Evolutionary conservation across 495 filamentous ascomycete species (phyloP).

Genomic region (Aspergillus nidulans): DNA sequence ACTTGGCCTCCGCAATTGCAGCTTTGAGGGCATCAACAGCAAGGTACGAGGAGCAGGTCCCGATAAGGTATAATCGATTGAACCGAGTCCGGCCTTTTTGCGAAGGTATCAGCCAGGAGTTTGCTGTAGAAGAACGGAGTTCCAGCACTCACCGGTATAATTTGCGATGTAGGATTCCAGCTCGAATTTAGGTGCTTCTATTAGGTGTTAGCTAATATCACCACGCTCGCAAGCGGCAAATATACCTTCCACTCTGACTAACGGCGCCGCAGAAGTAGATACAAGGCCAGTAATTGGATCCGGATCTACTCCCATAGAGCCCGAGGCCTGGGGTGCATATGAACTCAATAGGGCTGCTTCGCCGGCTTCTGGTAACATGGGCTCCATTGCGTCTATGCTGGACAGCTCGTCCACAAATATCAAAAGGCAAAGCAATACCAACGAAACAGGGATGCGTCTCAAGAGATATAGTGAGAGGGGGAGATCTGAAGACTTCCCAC

Average conservation of each 20-base stretch:
- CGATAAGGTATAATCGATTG: constrained; percentile 78
- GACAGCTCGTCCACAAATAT: background rate
- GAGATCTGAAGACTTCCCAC: background rate
- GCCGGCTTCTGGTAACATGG: constrained; percentile 28
- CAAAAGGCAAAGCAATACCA: background rate
- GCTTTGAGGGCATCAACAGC: constrained; percentile 74
- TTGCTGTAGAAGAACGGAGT: background rate
- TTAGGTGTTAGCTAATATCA: background rate
- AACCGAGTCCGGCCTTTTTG: constrained; percentile 65
- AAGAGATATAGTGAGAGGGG: background rate
- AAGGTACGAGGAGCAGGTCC: constrained; percentile 68
- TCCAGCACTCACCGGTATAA: constrained; percentile 64
- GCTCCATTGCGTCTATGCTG: constrained; percentile 15
- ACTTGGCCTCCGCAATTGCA: constrained; percentile 71
- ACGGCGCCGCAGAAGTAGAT: constrained; percentile 3
- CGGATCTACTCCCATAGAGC: constrained; percentile 6
- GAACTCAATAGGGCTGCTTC: constrained; percentile 15
- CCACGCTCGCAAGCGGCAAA: background rate
- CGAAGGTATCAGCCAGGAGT: background rate
- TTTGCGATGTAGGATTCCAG: constrained; percentile 89
- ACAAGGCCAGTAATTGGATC: constrained; percentile 15
- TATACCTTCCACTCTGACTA: constrained; percentile 33
- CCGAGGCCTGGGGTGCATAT: constrained; percentile 9
- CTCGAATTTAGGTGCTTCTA: constrained; percentile 85
- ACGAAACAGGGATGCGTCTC: background rate